phyloP scores from a whole-genome alignment of 2,329 filamentous ascomycete species.

The Paecilomyces variotii region DNA sequence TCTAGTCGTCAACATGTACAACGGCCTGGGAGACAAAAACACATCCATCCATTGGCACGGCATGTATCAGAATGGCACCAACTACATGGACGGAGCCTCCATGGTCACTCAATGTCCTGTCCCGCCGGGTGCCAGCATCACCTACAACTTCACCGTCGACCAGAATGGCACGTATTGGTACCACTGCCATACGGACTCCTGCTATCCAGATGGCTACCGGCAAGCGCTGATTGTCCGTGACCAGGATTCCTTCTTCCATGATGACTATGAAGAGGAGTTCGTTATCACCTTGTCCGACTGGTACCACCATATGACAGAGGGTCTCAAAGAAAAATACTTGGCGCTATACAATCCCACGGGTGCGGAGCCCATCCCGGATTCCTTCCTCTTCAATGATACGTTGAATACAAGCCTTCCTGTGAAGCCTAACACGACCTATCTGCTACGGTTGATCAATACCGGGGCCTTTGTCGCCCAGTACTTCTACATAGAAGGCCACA shows the following conservation, averaged over 20 bases:
- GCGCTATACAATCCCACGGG: conserved; percentile 45
- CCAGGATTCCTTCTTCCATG: conserved; percentile 43
- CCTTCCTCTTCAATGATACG: conserved; percentile 61
- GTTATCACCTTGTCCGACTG: conserved; percentile 64
- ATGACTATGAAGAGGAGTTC: conserved; percentile 52
- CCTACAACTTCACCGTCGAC: conserved; percentile 60
- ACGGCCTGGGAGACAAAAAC: conserved; percentile 55
- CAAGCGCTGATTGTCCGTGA: conserved; percentile 61
- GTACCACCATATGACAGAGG: conserved; percentile 57
- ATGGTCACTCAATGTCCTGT: conserved; percentile 62
- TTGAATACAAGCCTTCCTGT: conserved; percentile 51
- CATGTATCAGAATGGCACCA: conserved; percentile 68
- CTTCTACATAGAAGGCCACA: conserved; percentile 43
- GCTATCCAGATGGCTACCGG: conserved; percentile 61
- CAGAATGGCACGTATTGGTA: conserved; percentile 56
- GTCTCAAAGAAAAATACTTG: conserved; percentile 40
- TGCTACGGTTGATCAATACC: conserved; percentile 67
- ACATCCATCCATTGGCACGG: conserved; percentile 71
- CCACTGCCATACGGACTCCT: conserved; percentile 57
- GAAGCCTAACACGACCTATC: conserved; percentile 60
- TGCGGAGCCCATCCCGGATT: conserved; percentile 59
- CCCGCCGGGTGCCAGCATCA: conserved; percentile 53
- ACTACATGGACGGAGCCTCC: conserved; percentile 63
- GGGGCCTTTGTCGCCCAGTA: conserved; percentile 56
- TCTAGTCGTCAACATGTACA: conserved; percentile 60